A percentile compares a stretch with the other conserved stretches of the same genome.
These are phyloP conservation scores for Cercospora citrullina DNA, from an alignment of 2,329 filamentous ascomycete species.

Conservation along the genomic window DNA sequence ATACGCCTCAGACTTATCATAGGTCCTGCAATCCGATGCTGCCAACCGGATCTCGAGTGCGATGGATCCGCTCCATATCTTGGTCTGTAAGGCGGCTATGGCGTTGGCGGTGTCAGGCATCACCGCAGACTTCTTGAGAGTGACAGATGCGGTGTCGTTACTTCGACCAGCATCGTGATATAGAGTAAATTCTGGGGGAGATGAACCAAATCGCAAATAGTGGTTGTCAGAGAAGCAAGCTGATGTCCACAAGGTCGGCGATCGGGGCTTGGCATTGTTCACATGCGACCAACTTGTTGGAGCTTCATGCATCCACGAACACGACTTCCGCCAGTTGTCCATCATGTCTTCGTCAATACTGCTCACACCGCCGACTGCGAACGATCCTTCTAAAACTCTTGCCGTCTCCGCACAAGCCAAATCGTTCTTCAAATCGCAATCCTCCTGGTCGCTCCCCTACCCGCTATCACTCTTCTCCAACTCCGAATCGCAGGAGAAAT, in stretches of 20 bases:
- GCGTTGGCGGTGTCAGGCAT: conserved; percentile 30
- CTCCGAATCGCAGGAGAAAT: conserved; percentile 74
- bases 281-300: conserved; percentile 13
- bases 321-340: neutral
- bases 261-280: conserved; percentile 10
- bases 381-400: conserved; percentile 45
- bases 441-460: conserved; percentile 46
- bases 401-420: conserved; percentile 52
- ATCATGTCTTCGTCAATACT: conserved; percentile 30
- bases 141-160: neutral
- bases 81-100: conserved; percentile 47
- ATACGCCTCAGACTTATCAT: conserved; percentile 61
- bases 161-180: conserved; percentile 16
- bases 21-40: conserved; percentile 60
- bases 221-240: neutral
- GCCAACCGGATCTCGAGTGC: conserved; percentile 61
- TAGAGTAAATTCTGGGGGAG: neutral
- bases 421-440: conserved; percentile 40
- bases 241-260: conserved; percentile 6
- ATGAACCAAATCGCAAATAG: neutral
- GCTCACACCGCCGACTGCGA: conserved; percentile 40
- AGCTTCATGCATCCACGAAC: conserved; percentile 2
- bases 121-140: conserved; percentile 19
- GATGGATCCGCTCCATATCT: conserved; percentile 60
- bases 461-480: conserved; percentile 54